Base-by-base conservation (phyloP, 441 rosid species). In the Kokia cookei region DNA sequence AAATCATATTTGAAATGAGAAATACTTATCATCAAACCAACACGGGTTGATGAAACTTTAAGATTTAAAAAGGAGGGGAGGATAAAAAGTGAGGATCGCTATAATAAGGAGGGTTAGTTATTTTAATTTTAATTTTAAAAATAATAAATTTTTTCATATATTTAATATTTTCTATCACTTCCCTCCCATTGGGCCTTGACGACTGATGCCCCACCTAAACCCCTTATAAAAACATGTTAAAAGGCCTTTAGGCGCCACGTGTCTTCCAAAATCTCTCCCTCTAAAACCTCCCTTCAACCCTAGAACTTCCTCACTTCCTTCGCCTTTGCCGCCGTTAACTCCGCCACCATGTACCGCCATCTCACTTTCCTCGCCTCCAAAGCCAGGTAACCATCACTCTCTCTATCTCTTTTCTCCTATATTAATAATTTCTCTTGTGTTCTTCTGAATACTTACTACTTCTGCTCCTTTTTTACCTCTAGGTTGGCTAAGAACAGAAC, bases 291-390 rank as follows among this genome's bases (percentile, higher is more conserved):
- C 1, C 27, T 50, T 27, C 32, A 69, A 69, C 60, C 60, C 72
- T 14, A 51, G 10, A 3, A 14, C 24, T 29, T 27, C 54, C 47
- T 67, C 42, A 8, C 11, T 24, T 22, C 12, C 42, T 57, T 61
- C 22, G 22, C 22, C 22, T 19, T 32, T 32, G 37, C 37, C 37
- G 37, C 37, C 37, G 37, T 6, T 32, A 32, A 6, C 40, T 59
- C 17, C 22, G 13, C 50, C 29, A 53, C 65, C 53, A 86, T 86
- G 92, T 81, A 86, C 61, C 90, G 90, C 14, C 80, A 83, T 62
- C 86, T 82, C 58, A 75, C 91, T 26, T 77, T 76, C 75, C 86
- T 88, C 45, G 88, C 84, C 58, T 84, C 87, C 51, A 86, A 88
- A 81, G 86, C 86, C 62, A 78, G 87, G 90, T 88, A 73, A 27